Conservation (phyloP, 2,329 filamentous ascomycete species). For the Aureobasidium sp. region DNA sequence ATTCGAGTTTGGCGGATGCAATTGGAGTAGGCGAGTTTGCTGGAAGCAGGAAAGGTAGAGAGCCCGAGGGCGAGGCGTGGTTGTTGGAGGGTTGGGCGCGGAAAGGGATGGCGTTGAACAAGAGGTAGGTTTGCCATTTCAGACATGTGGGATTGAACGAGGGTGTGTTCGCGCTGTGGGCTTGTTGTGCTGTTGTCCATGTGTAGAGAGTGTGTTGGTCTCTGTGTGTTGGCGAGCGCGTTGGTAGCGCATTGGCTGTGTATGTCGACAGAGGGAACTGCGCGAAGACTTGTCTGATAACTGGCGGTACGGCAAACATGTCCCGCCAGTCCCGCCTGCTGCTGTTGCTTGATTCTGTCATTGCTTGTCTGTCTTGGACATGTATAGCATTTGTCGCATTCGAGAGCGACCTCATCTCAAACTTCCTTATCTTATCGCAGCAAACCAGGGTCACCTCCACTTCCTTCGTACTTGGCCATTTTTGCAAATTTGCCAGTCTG, state of each 20-base stretch:
- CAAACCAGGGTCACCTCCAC: background rate
- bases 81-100: slow-evolving; percentile 67
- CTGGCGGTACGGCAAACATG: slow-evolving; percentile 55
- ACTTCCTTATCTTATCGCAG: background rate
- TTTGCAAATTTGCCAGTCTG: no score
- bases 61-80: slow-evolving; percentile 81
- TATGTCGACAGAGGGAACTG: slow-evolving; percentile 71
- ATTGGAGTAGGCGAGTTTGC: slow-evolving; percentile 33
- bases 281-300: slow-evolving; percentile 80
- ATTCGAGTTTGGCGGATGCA: slow-evolving; percentile 56
- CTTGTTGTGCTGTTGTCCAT: slow-evolving; percentile 61
- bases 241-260: slow-evolving; percentile 64
- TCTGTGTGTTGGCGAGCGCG: slow-evolving; percentile 42
- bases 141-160: slow-evolving; percentile 90
- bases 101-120: slow-evolving; percentile 63
- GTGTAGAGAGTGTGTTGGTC: slow-evolving; percentile 59
- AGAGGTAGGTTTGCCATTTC: slow-evolving; percentile 93
- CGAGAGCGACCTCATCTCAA: background rate
- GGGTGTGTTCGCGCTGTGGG: slow-evolving; percentile 46
- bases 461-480: background rate
- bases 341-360: slow-evolving; percentile 7
- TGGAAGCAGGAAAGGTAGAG: slow-evolving; percentile 79
- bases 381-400: background rate
- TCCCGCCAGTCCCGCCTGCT: slow-evolving; percentile 14
- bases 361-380: background rate